These are phyloP conservation scores for Aspergillus floridensis DNA, from an alignment of 2,329 filamentous ascomycete species.

Conservation along the genomic window DNA sequence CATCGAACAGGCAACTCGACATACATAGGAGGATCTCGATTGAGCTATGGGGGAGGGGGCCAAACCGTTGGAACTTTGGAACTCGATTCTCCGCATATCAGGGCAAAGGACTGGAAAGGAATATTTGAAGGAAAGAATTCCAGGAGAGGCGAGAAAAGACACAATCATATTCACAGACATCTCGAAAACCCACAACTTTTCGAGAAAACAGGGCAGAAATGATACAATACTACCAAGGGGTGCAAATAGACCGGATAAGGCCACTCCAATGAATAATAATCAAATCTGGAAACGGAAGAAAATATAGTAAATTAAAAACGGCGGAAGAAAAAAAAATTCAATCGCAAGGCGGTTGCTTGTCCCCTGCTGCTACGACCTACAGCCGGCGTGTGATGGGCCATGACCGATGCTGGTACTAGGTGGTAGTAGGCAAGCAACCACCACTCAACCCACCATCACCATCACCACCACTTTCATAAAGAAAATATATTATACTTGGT, in stretches of 20 bases:
- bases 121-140: too few species aligned
- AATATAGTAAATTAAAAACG: background rate
- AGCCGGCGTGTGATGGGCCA: slow-evolving; percentile 25
- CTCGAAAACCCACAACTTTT: background rate
- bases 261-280: background rate
- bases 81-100: background rate
- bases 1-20: background rate
- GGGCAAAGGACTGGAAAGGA: too few species aligned
- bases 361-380: slow-evolving; percentile 21
- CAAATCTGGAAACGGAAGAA: background rate
- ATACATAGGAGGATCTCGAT: background rate
- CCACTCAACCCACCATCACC: slow-evolving; percentile 17
- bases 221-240: background rate
- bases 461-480: background rate
- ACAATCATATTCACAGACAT: background rate
- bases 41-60: background rate
- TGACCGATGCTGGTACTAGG: slow-evolving; percentile 16
- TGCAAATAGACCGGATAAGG: background rate
- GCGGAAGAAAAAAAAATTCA: background rate
- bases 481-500: slow-evolving; percentile 11
- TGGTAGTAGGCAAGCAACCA: slow-evolving; percentile 16
- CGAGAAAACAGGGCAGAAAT: background rate
- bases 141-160: too few species aligned
- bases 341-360: slow-evolving; percentile 5
- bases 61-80: background rate